Evolutionary conservation across 768 basidiomycete species (phyloP), one percentile per base, ranked within the genome.

Genomic region (Collybia sordida): DNA sequence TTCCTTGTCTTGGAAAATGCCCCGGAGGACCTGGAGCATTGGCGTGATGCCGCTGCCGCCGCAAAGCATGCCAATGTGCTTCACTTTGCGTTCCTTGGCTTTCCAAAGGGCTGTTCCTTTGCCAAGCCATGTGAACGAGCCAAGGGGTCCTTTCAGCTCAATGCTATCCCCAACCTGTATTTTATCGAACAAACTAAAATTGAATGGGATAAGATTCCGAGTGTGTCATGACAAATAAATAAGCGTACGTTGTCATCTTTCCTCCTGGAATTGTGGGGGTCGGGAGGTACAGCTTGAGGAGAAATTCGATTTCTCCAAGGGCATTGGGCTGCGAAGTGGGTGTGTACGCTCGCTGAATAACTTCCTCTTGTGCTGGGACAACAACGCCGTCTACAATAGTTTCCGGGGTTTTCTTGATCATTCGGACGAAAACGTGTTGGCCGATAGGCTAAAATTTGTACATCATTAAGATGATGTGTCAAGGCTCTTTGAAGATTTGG

Each of bases 21-120:
- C 69, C 1, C 78, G 73, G 0, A 83, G 63, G 18, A 83, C 75
- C 59, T 83, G 81, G 0, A 82, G 61, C 39, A 85, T 80, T 0
- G 83, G 82, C 0, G 83, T 83, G 44, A 84, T 77, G 23, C 81
- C 82, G 34, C 74, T 81, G 15, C 83, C 83, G 7, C 71, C 83
- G 47, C 79, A 83, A 34, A 84, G 68, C 71, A 85, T 67, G 1
- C 79, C 80, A 12, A 85, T 55, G 17, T 78, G 65, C 19, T 60
- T 60, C 15, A 78, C 62, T 11, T 58, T 59, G 17, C 61, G 60
- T 44, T 68, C 56, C 1, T 62, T 49, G 0, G 74, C 75, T 37
- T 69, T 64, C 65, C 74, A 67, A 21, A 51, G 54, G 11, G 71
- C 72, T 7, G 61, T 47, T 0, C 77, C 75, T 9, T 62, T 43